These are phyloP conservation scores for Lindgomyces ingoldianus DNA, from an alignment of 495 filamentous ascomycete species.

Conservation along the genomic window DNA sequence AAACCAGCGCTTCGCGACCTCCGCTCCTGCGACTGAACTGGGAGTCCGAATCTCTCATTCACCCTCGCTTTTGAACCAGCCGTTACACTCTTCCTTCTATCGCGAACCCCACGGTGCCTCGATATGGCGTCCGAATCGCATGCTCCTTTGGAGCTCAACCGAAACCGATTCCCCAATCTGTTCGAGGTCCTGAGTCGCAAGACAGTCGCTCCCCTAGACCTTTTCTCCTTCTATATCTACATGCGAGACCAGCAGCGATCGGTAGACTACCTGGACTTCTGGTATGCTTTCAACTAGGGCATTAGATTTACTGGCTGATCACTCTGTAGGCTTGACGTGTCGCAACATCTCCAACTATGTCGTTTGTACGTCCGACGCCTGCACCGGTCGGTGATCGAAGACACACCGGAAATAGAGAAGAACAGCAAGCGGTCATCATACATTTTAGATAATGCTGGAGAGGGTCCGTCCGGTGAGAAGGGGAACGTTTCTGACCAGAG, in stretches of 20 bases:
- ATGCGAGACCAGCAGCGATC: slow-evolving; percentile 98
- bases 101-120: neutral
- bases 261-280: slow-evolving; percentile 98
- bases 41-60: neutral
- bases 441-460: slow-evolving; percentile 60
- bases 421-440: slow-evolving; percentile 81
- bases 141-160: slow-evolving; percentile 35
- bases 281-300: slow-evolving; percentile 55
- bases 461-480: slow-evolving; percentile 55
- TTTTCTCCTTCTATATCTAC: slow-evolving; percentile 99
- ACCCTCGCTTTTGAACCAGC: neutral
- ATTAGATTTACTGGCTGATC: slow-evolving; percentile 10
- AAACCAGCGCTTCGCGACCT: neutral
- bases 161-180: slow-evolving; percentile 87
- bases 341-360: slow-evolving; percentile 97
- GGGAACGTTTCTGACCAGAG: slow-evolving; percentile 73
- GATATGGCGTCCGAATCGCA: slow-evolving; percentile 21
- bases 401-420: slow-evolving; percentile 88
- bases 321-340: slow-evolving; percentile 90
- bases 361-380: slow-evolving; percentile 96
- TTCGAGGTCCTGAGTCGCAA: slow-evolving; percentile 92
- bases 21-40: neutral
- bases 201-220: slow-evolving; percentile 88
- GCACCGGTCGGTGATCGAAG: slow-evolving; percentile 86
- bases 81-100: neutral